Conservation (phyloP, 1,284 basidiomycete genomes). For the Puccinia hordei region DNA sequence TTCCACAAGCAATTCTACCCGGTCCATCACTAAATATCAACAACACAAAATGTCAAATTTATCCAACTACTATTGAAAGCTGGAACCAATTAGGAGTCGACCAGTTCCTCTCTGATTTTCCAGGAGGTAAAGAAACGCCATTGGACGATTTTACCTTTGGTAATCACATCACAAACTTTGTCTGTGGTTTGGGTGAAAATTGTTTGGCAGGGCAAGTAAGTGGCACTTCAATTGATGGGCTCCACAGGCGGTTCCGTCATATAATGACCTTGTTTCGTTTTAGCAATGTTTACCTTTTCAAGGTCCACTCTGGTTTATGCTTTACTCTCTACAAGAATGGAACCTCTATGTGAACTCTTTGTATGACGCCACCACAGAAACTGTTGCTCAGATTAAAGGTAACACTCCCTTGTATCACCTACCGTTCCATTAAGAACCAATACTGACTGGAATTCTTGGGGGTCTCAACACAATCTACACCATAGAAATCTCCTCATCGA, state of each 20-base stretch:
- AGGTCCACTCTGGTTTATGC: slow-evolving; percentile 31
- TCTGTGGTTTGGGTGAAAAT: slow-evolving; percentile 39
- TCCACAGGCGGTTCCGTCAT: neutral
- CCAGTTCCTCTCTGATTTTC: slow-evolving; percentile 19
- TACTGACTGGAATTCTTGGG: neutral
- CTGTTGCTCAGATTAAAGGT: slow-evolving; percentile 39
- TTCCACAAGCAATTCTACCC: neutral
- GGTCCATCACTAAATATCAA: neutral
- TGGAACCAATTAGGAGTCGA: slow-evolving; percentile 40
- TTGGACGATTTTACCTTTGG: slow-evolving; percentile 36
- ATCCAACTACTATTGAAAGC: slow-evolving; percentile 18
- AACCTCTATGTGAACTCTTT: slow-evolving; percentile 46
- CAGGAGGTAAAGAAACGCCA: slow-evolving; percentile 5
- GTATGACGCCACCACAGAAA: slow-evolving; percentile 21
- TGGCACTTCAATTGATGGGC: neutral
- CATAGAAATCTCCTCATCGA: slow-evolving; percentile 36
- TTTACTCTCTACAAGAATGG: slow-evolving; percentile 43
- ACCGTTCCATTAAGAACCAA: neutral
- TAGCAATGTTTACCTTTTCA: slow-evolving; percentile 46
- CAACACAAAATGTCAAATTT: slow-evolving; percentile 25
- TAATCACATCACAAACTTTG: slow-evolving; percentile 26
- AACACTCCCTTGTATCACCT: neutral
- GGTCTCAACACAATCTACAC: neutral
- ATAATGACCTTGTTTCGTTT: too few species aligned
- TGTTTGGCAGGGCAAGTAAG: slow-evolving; percentile 44